Evolutionary conservation across 441 rosid genomes (phyloP), one percentile per base, ranked within the genome.

Genomic region (Arabidopsis lyrata): DNA sequence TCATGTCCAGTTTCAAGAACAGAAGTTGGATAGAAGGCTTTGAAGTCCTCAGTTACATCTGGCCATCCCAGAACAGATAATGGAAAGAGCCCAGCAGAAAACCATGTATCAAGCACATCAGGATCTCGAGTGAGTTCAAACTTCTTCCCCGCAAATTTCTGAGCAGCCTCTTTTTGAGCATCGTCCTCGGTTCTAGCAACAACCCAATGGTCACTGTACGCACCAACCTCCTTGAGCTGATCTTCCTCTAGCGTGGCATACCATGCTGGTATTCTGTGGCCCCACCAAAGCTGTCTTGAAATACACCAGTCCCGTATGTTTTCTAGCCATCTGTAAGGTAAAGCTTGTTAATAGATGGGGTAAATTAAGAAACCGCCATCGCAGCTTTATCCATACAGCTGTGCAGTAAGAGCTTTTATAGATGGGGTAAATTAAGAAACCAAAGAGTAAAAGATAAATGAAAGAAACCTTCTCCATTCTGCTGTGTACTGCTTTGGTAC

Each of bases 251-350:
- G 77, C 0, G 86, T 84, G 50, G 85, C 87, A 83, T 92, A 95
- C 98, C 96, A 95, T 34, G 98, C 99, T 57, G 97, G 99, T 65
- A 95, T 81, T 13, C 87, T 88, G 65, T 95, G 99, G 57, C 97
- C 99, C 98, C 98, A 92, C 99, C 98, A 95, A 39, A 95, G 96
- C 80, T 95, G 98, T 88, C 98, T 88, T 53, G 95, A 90, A 75
- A 95, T 77, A 80, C 98, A 95, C 99, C 99, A 92, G 82, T 95
- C 99, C 60, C 90, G 94, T 59, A 95, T 92, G 77, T 88, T 90
- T 82, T 95, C 98, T 71, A 92, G 96, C 99, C 99, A 95, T 78
- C 99, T 90, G 88, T 20, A 49, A 67, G 53, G 53, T 80, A 41
- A 58, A 34, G 29, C 59, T 59, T 70, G 65, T 70, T 39, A 76